Evolutionary conservation across 352 stramenopile genomes (phyloP), one percentile per base, ranked within the genome.

Genomic region (Pythium oligandrum): DNA sequence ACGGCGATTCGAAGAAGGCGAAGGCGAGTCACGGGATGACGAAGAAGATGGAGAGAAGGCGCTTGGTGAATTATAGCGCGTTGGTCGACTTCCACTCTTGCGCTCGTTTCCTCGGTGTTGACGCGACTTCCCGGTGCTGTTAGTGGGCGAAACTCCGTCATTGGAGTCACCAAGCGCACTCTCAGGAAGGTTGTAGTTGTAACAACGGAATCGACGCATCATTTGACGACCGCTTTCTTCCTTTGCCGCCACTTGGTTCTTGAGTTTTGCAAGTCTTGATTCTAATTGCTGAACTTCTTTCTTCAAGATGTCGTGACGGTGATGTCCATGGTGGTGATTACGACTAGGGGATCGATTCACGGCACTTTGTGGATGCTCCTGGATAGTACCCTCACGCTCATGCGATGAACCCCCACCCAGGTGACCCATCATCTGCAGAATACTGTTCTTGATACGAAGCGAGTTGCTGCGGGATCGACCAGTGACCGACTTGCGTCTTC

Each of bases 111-210:
- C 11, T 35, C 47, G 44, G 26, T 63, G 48, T 30, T 45, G 43
- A 30, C n/a, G 7, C 60, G 61, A 49, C 51, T 49, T 51, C 59
- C 65, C 53, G 59, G 70, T 53, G 8, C 56, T 39, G 30, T 59
- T 68, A 2, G 61, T 67, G 5, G 81, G 77, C 8, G 76, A 77
- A 10, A 68, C 57, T 36, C 57, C 68, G 34, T 89, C 81, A 26
- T 26, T 26, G 11, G 71, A 65, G 34, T 89, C 76, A 32, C 68
- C 68, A 8, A 69, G 61, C 46, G 69, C 66, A 17, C 63, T 77
- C 56, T 86, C 76, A 3, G 81, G 75, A 12, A 92, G 63, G 44
- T 88, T 92, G 63, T 92, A 92, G 49, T 92, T 92, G 75, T 88
- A 90, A 42, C 78, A 88, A 2, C 78, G 76, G 46, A 92, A 88